phyloP scores from a whole-genome alignment of 1,139 yeast genomes.

The Yamadazyma buinensis region DNA sequence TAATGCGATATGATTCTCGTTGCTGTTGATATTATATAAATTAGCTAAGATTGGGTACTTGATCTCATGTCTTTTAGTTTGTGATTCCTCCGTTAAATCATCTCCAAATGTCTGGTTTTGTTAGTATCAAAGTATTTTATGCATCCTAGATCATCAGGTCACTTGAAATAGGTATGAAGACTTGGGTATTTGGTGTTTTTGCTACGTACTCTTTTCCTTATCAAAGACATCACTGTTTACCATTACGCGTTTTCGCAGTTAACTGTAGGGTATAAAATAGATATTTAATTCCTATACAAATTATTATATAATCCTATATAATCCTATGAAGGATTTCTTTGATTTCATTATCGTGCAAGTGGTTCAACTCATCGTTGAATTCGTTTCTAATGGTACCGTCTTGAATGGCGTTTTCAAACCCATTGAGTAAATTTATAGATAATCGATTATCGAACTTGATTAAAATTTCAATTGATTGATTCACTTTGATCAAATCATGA shows the following conservation, averaged over 20 bases:
- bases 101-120: conserved; percentile 7
- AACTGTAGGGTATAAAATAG: too few relatives aligned
- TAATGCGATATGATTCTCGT: conserved; percentile 29
- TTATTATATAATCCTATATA: conserved; percentile 18
- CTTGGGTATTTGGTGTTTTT: too few relatives aligned
- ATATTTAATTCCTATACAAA: too few relatives aligned
- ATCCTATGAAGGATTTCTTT: conserved; percentile 28
- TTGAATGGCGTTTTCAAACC: conserved; percentile 11
- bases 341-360: conserved; percentile 34
- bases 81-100: conserved; percentile 8
- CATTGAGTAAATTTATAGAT: conserved; percentile 16
- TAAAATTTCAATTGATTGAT: conserved; percentile 42
- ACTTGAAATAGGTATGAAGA: too few relatives aligned
- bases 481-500: conserved; percentile 25
- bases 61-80: conserved; percentile 17
- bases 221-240: conserved; percentile 27
- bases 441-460: conserved; percentile 15
- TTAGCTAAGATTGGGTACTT: conserved; percentile 24
- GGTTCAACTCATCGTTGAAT: conserved; percentile 18
- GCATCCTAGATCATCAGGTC: too few relatives aligned
- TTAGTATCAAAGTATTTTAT: too few relatives aligned
- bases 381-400: conserved; percentile 18
- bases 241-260: neutral
- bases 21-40: conserved; percentile 29
- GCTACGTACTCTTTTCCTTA: conserved; percentile 38